phyloP scores from a whole-genome alignment of 2,329 filamentous ascomycete genomes.

The Sarocladium oryzae region DNA sequence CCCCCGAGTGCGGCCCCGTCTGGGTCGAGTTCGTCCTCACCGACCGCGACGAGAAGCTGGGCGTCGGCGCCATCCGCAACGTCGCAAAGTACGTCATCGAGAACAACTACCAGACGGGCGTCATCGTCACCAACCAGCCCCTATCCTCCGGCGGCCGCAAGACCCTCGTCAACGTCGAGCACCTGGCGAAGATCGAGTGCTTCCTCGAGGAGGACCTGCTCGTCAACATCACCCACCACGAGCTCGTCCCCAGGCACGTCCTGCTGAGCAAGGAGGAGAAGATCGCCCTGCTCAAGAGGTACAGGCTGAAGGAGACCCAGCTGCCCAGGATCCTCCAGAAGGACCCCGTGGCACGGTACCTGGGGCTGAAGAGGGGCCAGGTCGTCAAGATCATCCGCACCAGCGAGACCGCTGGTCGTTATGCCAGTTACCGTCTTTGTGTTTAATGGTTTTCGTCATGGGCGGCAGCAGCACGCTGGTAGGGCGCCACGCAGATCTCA shows the following conservation, averaged over 20 bases:
- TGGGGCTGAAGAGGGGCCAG: conserved; percentile 83
- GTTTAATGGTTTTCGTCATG: too few relatives aligned
- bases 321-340: conserved; percentile 84
- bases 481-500: too few relatives aligned
- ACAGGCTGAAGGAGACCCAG: conserved; percentile 95
- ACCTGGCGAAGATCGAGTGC: conserved; percentile 78
- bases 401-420: conserved; percentile 90
- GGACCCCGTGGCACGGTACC: conserved; percentile 87
- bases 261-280: conserved; percentile 89
- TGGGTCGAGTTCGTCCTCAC: conserved; percentile 81
- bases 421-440: conserved; percentile 83
- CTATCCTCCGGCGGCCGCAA: conserved; percentile 85
- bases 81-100: conserved; percentile 79
- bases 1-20: conserved; percentile 74
- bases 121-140: conserved; percentile 78
- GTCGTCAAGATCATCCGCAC: conserved; percentile 98
- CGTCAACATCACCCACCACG: conserved; percentile 97
- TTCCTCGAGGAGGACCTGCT: conserved; percentile 94
- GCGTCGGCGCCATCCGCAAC: conserved; percentile 84
- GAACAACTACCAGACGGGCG: conserved; percentile 80
- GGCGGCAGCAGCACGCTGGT: not conserved
- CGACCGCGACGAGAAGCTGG: conserved; percentile 59
- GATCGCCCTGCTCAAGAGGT: conserved; percentile 73
- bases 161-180: conserved; percentile 70
- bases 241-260: conserved; percentile 90